Evolutionary conservation across 495 filamentous ascomycete genomes (phyloP), one percentile per base, ranked within the genome.

Genomic region (Penicillium verhagenii): DNA sequence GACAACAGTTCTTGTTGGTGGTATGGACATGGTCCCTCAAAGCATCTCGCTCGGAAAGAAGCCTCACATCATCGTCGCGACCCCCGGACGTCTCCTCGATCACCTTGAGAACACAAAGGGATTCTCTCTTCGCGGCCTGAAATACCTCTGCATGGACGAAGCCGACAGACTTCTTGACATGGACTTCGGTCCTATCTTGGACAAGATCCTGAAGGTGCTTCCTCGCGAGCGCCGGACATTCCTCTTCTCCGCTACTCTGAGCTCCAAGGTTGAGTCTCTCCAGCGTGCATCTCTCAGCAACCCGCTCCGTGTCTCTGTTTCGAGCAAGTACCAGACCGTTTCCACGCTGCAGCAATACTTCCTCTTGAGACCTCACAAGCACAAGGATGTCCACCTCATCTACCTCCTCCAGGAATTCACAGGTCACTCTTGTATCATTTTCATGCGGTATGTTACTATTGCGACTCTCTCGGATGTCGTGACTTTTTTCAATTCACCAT

Each of bases 21-120:
- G 94, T 8, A 87, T 98, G 83, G 93, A 97, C 57, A 96, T 96
- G 89, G 86, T 96, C 0, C 78, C 90, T 1, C 94, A 98, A 67
- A 70, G 86, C 1, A 93, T 98, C 54, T 85, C 91, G 0, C 80
- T 98, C 1, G 89, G 87, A 7, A 96, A 96, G 79, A 92, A 91
- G 53, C 93, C 93, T 3, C 93, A 97, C 54, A 84, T 96, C 11
- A 68, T 96, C 29, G 76, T 81, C 42, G 94, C 93, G 0, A 96
- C 94, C 0, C 94, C 94, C 0, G 93, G 94, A 45, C 83, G 94
- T 48, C 72, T 98, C 10, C 77, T 97, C 2, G 94, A 98, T 61
- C 94, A 98, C 67, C 75, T 97, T 9, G 92, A 98, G 69, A 96
- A 96, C 67, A 98, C 94, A 6, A 96, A 96, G 67, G 93, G 94